Evolutionary conservation across 441 rosid genomes (phyloP).

Genomic region (Breynia disticha): DNA sequence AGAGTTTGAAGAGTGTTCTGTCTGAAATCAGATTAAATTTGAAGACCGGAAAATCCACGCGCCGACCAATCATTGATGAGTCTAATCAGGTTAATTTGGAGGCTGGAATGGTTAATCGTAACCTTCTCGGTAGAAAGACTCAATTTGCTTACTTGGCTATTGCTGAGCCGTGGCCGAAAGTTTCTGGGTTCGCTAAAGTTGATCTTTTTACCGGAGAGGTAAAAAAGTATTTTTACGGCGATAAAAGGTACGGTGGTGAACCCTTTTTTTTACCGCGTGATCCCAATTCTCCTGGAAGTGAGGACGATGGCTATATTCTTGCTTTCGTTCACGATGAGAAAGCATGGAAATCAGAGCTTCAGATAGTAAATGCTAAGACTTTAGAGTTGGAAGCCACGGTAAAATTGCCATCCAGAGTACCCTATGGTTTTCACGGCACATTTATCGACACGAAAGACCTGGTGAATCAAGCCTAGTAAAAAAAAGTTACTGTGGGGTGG

Average conservation of each 20-base stretch:
- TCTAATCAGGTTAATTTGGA: constrained; percentile 52
- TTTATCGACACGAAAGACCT: constrained; percentile 46
- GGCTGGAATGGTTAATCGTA: constrained; percentile 85
- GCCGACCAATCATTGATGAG: constrained; percentile 37
- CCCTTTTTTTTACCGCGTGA: constrained; percentile 52
- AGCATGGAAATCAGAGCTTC: constrained; percentile 50
- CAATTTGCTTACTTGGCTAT: constrained; percentile 55
- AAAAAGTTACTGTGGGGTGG: not conserved
- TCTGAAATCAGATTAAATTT: constrained; percentile 71
- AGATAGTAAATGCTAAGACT: constrained; percentile 47
- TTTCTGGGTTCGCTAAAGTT: constrained; percentile 81
- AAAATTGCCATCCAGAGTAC: constrained; percentile 74
- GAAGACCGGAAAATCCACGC: constrained; percentile 56
- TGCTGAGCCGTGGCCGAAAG: constrained; percentile 90
- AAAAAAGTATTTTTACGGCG: constrained; percentile 41
- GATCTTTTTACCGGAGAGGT: constrained; percentile 54
- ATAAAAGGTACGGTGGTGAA: constrained; percentile 63
- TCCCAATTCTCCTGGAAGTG: constrained; percentile 19
- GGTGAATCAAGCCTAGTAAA: constrained; percentile 35
- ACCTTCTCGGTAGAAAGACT: constrained; percentile 54
- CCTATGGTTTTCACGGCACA: constrained; percentile 88
- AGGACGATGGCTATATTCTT: constrained; percentile 53
- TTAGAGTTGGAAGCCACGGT: constrained; percentile 51
- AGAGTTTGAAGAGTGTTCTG: constrained; percentile 48
- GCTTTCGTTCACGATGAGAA: constrained; percentile 68